Percentiles rank a stretch among this genome's conserved stretches.
phyloP scores from a whole-genome alignment of 2,329 filamentous ascomycete species.

The Hymenoscyphus fructigenus region DNA sequence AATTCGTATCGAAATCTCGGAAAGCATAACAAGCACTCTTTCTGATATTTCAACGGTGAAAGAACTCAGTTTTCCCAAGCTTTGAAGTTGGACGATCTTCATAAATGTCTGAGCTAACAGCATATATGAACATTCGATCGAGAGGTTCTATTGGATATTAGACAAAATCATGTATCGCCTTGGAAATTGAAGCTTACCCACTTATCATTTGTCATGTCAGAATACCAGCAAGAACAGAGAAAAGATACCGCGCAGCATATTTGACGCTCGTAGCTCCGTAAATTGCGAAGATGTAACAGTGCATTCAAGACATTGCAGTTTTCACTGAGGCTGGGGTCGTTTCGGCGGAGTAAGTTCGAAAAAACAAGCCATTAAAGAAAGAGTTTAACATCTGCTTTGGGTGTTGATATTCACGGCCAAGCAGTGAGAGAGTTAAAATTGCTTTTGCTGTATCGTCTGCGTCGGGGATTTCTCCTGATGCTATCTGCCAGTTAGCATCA shows the following conservation, averaged over 20 bases:
- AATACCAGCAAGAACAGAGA: not conserved
- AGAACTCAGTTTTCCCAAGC: not conserved
- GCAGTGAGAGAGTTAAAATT: not conserved
- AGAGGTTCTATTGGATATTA: not conserved
- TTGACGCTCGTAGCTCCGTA: not conserved
- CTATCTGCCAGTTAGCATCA: not conserved
- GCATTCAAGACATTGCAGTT: constrained; percentile 6
- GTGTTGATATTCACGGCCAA: not conserved
- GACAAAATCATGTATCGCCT: not conserved
- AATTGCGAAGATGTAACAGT: not conserved
- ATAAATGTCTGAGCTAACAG: not conserved
- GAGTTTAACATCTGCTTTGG: not conserved
- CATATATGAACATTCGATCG: not conserved
- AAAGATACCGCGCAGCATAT: not conserved
- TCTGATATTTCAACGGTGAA: not conserved
- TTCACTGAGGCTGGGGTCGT: not conserved
- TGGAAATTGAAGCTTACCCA: not conserved
- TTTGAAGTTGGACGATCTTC: not conserved
- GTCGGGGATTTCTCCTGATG: not conserved
- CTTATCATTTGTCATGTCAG: constrained; percentile 1
- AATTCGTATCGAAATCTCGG: not conserved
- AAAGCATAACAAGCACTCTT: not conserved
- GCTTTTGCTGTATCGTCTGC: constrained; percentile 6
- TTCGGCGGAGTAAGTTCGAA: not conserved
- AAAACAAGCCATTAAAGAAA: not conserved